These are phyloP conservation scores for Echinochloa phyllopogon DNA, from an alignment of 176 grass and related monocot species.

Conservation along the genomic window DNA sequence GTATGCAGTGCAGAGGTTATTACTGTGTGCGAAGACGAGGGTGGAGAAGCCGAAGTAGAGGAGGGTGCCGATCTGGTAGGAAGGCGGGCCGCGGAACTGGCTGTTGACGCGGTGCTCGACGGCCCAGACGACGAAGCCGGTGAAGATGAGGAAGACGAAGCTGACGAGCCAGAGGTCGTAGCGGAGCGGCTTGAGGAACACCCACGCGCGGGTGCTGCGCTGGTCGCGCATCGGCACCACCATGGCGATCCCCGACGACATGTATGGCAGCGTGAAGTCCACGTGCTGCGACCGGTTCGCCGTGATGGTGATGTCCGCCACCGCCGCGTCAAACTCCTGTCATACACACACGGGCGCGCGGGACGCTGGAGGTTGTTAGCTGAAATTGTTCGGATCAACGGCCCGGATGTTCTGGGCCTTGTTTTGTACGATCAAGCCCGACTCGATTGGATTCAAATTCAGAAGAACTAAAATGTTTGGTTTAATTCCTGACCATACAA, in stretches of 20 bases:
- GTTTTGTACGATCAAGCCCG: background rate
- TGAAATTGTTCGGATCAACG: background rate
- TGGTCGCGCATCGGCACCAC: slow-evolving; percentile 55
- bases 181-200: slow-evolving; percentile 72
- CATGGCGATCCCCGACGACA: slow-evolving; percentile 56
- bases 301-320: slow-evolving; percentile 76
- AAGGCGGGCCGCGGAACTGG: slow-evolving; percentile 53
- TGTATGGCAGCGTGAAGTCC: slow-evolving; percentile 81
- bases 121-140: slow-evolving; percentile 68
- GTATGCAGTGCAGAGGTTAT: background rate
- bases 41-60: slow-evolving; percentile 78
- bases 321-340: slow-evolving; percentile 72
- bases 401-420: background rate
- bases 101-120: slow-evolving; percentile 75
- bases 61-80: slow-evolving; percentile 59
- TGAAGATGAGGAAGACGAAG: slow-evolving; percentile 64
- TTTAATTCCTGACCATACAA: too few species aligned
- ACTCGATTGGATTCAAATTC: background rate
- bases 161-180: slow-evolving; percentile 67
- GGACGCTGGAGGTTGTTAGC: background rate
- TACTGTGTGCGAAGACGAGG: slow-evolving; percentile 67
- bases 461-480: background rate
- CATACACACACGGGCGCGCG: background rate
- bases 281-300: slow-evolving; percentile 47
- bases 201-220: slow-evolving; percentile 53